Conservation (phyloP, 1,284 basidiomycete genomes). For the Fomitopsis palustris region DNA sequence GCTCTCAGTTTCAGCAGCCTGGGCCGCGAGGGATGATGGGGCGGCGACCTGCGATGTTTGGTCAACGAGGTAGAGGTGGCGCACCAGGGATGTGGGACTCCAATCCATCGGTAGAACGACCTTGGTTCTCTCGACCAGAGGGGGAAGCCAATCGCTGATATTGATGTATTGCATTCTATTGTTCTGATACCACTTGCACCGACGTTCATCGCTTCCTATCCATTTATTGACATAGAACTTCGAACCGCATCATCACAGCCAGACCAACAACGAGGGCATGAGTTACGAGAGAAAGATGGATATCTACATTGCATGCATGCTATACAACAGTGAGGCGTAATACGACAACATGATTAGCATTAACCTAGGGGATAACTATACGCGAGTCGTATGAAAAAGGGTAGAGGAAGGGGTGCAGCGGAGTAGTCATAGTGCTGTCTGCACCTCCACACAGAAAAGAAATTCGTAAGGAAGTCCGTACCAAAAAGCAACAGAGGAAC, state of each 20-base stretch:
- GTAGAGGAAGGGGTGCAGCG: not conserved
- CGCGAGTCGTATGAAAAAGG: not conserved
- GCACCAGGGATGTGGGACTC: slow-evolving; percentile 16
- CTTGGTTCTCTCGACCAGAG: slow-evolving; percentile 6
- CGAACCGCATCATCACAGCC: too few species aligned
- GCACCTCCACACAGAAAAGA: not conserved
- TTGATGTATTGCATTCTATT: not conserved
- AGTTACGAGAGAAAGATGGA: not conserved
- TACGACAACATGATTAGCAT: not conserved
- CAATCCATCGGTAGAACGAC: slow-evolving; percentile 12
- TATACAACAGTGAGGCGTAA: not conserved
- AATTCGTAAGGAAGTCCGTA: not conserved
- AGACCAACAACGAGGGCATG: not conserved
- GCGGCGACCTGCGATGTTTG: slow-evolving; percentile 30
- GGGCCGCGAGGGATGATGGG: slow-evolving; percentile 28
- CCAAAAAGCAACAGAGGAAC: slow-evolving; percentile 1
- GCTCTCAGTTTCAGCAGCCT: slow-evolving; percentile 16
- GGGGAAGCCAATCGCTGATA: slow-evolving; percentile 11
- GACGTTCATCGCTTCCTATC: not conserved
- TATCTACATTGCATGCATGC: slow-evolving; percentile 1
- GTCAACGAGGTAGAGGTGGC: slow-evolving; percentile 26
- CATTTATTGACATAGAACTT: not conserved
- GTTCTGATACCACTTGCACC: not conserved
- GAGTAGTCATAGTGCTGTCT: not conserved
- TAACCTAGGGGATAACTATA: slow-evolving; percentile 1